These are phyloP conservation scores for Notholithocarpus densiflorus DNA, from an alignment of 306 rosid genomes.

Conservation along the genomic window DNA sequence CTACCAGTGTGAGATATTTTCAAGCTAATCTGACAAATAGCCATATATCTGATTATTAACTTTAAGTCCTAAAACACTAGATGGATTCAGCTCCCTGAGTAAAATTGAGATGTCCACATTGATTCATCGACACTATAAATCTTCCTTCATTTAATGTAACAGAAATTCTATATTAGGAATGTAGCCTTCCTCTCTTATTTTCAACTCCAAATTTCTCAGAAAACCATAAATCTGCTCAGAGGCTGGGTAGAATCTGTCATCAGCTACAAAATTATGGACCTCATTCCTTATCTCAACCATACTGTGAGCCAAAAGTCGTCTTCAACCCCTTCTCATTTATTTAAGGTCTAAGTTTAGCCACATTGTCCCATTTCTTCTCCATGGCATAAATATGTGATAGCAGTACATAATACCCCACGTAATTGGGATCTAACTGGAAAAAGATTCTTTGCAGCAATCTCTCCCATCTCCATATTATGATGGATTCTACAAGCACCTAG, in stretches of 20 bases:
- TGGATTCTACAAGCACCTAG: slow-evolving; percentile 77
- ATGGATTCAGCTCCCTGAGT: not conserved
- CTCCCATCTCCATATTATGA: slow-evolving; percentile 59
- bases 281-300: slow-evolving; percentile 44
- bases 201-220: slow-evolving; percentile 48
- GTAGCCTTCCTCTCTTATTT: slow-evolving; percentile 43
- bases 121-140: not conserved
- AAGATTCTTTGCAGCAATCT: slow-evolving; percentile 62
- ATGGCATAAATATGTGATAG: slow-evolving; percentile 65
- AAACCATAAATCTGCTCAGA: slow-evolving; percentile 43
- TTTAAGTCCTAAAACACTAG: not conserved
- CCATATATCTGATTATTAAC: not conserved
- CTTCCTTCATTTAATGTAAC: slow-evolving; percentile 3
- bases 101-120: not conserved
- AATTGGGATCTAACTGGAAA: slow-evolving; percentile 52
- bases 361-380: slow-evolving; percentile 64
- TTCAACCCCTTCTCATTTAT: slow-evolving; percentile 61
- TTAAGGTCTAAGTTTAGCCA: slow-evolving; percentile 45
- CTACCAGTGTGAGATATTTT: too few relatives aligned
- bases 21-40: not conserved
- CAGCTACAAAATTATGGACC: slow-evolving; percentile 50
- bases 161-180: slow-evolving; percentile 9
- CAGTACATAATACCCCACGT: slow-evolving; percentile 59
- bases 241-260: slow-evolving; percentile 45
- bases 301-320: slow-evolving; percentile 53